Evolutionary conservation across 345 rosid genomes (phyloP).

Genomic region (Camelina hispida): DNA sequence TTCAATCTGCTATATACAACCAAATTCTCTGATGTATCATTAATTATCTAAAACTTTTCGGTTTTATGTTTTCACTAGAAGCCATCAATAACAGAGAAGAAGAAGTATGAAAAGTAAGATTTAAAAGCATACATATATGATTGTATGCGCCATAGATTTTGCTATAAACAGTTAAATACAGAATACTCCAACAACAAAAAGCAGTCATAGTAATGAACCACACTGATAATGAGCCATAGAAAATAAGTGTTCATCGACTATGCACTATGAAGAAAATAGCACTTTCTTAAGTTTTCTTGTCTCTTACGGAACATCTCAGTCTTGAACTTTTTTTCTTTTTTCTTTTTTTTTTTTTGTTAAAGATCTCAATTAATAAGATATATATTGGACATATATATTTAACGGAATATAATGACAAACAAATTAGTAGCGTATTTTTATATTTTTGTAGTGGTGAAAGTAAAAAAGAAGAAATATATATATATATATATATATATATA

Average conservation of each 20-base stretch:
- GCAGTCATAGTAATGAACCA: background rate
- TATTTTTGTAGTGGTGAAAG: conserved; percentile 1
- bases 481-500: background rate
- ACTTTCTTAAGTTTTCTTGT: conserved; percentile 12
- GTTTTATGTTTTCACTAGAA: conserved; percentile 10
- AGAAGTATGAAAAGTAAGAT: background rate
- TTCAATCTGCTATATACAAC: background rate
- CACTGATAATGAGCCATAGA: conserved; percentile 3
- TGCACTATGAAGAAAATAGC: conserved; percentile 4
- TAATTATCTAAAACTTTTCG: background rate
- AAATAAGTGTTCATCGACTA: conserved; percentile 1
- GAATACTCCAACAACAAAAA: conserved; percentile 19
- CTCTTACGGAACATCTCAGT: conserved; percentile 21
- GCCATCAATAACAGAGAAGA: background rate
- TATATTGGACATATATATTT: background rate
- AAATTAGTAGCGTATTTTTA: background rate
- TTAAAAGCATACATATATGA: conserved; percentile 19
- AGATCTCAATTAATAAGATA: background rate
- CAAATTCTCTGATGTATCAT: too few relatives aligned
- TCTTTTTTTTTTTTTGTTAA: too few relatives aligned
- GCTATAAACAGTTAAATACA: conserved; percentile 23
- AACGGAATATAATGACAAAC: background rate
- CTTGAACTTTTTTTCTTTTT: background rate
- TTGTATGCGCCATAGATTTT: conserved; percentile 27
- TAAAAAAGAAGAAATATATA: background rate